These are phyloP conservation scores for Nicotiana sylvestris DNA, from an alignment of 257 asterid species.

Conservation along the genomic window DNA sequence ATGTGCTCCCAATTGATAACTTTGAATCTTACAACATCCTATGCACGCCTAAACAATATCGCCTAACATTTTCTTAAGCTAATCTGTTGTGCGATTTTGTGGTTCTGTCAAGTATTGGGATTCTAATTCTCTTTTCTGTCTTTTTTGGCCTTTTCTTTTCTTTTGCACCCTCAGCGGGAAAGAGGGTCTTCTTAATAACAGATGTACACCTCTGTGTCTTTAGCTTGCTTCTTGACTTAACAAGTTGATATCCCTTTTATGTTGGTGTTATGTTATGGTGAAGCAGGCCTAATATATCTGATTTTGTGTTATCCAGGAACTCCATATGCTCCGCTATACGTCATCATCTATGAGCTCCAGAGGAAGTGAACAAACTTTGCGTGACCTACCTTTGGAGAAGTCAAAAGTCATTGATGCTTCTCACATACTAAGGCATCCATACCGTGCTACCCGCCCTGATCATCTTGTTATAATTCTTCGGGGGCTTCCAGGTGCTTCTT, in stretches of 20 bases:
- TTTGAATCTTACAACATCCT: not conserved
- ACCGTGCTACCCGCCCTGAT: slow-evolving; percentile 83
- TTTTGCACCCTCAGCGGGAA: not conserved
- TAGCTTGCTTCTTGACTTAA: not conserved
- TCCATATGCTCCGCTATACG: slow-evolving; percentile 32
- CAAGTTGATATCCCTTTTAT: not conserved
- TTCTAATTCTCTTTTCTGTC: not conserved
- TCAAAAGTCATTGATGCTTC: slow-evolving; percentile 68
- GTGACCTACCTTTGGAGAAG: slow-evolving; percentile 39
- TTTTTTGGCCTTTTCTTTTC: not conserved
- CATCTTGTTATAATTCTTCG: slow-evolving; percentile 80
- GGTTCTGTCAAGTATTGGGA: not conserved
- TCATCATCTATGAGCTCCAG: slow-evolving; percentile 39
- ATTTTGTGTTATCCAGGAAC: slow-evolving; percentile 37
- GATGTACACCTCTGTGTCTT: not conserved
- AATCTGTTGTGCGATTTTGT: not conserved
- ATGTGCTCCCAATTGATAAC: not conserved
- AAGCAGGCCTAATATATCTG: not conserved
- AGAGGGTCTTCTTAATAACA: not conserved
- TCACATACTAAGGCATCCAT: slow-evolving; percentile 78
- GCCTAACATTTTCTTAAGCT: not conserved
- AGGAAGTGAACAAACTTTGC: slow-evolving; percentile 38
- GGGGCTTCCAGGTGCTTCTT: slow-evolving; percentile 84
- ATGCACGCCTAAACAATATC: not conserved
- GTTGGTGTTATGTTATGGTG: not conserved